These are phyloP conservation scores for Exserohilum rostratum DNA, from an alignment of 2,329 filamentous ascomycete species.

Conservation along the genomic window DNA sequence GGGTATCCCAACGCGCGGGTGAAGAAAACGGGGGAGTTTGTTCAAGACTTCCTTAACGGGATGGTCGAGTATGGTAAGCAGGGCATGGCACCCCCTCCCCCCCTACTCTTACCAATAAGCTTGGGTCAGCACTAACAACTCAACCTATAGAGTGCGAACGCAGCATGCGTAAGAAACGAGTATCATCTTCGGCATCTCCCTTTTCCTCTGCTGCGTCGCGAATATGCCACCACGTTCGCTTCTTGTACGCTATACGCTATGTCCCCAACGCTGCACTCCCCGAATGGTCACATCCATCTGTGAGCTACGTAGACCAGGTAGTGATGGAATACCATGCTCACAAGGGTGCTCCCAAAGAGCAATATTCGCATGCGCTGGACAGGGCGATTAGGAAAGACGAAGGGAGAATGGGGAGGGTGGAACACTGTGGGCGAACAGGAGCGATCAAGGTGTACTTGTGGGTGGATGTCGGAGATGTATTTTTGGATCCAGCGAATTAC, in stretches of 20 bases:
- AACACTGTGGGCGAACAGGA: slow-evolving; percentile 9
- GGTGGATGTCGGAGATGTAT: slow-evolving; percentile 20
- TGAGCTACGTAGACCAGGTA: slow-evolving; percentile 16
- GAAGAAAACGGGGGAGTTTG: slow-evolving; percentile 8
- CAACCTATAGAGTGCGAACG: not conserved
- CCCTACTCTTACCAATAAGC: not conserved
- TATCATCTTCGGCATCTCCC: too few species aligned
- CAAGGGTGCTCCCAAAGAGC: slow-evolving; percentile 2
- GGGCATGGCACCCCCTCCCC: too few species aligned
- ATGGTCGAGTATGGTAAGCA: slow-evolving; percentile 11
- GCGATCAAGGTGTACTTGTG: slow-evolving; percentile 16
- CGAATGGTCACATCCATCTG: slow-evolving; percentile 15
- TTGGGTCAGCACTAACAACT: not conserved
- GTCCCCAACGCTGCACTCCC: slow-evolving; percentile 9
- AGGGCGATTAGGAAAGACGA: slow-evolving; percentile 15
- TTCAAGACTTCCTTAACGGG: slow-evolving; percentile 20
- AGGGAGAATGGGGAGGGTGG: slow-evolving; percentile 22
- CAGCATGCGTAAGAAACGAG: not conserved
- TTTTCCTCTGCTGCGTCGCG: not conserved
- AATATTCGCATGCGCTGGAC: slow-evolving; percentile 11
- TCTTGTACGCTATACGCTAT: slow-evolving; percentile 14
- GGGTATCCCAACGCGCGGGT: not conserved
- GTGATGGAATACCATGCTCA: slow-evolving; percentile 18
- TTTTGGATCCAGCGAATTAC: not conserved
- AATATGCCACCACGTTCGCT: slow-evolving; percentile 9